Conservation (phyloP, 2,329 filamentous ascomycete species). For the Aspergillus ustus region DNA sequence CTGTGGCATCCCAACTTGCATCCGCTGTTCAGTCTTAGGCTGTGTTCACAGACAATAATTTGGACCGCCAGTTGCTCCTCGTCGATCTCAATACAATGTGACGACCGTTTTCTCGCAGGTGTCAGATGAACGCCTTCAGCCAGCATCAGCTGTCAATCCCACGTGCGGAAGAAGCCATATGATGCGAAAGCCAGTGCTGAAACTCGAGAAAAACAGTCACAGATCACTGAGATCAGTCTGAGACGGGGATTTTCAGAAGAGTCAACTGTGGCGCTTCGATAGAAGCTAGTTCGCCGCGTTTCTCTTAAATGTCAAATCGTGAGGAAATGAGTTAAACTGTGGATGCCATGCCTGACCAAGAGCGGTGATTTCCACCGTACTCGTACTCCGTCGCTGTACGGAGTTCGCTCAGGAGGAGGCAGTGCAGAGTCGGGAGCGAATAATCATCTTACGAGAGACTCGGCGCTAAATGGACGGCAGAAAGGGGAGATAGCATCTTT, state of each 20-base stretch:
- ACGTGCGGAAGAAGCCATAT: slow-evolving; percentile 5
- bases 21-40: background rate
- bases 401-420: slow-evolving; percentile 1
- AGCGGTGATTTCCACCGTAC: background rate
- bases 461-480: slow-evolving; percentile 3
- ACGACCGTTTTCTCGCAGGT: background rate
- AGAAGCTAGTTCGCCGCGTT: background rate
- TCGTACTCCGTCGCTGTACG: too few species aligned
- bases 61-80: too few species aligned
- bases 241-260: background rate
- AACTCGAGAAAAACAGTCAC: background rate
- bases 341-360: background rate
- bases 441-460: slow-evolving; percentile 7
- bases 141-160: slow-evolving; percentile 7
- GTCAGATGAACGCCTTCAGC: slow-evolving; percentile 1
- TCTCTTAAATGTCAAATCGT: background rate
- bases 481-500: background rate
- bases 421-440: slow-evolving; percentile 7
- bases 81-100: background rate
- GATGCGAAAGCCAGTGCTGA: background rate
- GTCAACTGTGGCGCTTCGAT: background rate
- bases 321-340: background rate
- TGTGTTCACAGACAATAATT: background rate
- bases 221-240: background rate
- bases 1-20: background rate